Evolutionary conservation across 441 rosid genomes (phyloP), one percentile per base, ranked within the genome.

Genomic region (Capsella rubella): DNA sequence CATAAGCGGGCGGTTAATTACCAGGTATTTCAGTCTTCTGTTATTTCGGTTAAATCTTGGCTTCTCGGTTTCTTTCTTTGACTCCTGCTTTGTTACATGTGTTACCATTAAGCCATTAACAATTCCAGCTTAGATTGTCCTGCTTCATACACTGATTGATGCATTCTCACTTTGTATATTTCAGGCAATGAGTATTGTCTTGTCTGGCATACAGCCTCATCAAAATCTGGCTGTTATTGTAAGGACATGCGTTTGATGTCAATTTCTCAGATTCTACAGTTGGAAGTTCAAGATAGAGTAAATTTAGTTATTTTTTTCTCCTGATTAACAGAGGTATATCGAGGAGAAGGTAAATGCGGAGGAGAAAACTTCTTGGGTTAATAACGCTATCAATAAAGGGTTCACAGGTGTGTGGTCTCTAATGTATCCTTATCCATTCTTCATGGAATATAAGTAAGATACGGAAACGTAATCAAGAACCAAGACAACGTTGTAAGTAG

Each of bases 131-230:
- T 49, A 6, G 1, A 3, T 29, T 45, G 0, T 45, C 25, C 28
- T 63, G 42, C 16, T 64, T 64, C 2, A 0, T 11, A 29, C 28
- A 15, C 28, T 64, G 29, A 63, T 46, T 64, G 29, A 63, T 46
- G 2, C 35, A 6, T 12, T n/a, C 15, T 6, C 40, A 0, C 61
- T 52, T 29, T 35, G 31, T 50, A 3, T 16, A 8, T 69, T 75
- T 52, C 76, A 89, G 97, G 97, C 80, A 52, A 86, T 88, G 69
- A 94, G 79, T 67, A 82, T 87, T 74, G 88, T 93, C 69, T 85
- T 80, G 60, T 86, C 94, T 5, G 86, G 89, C 78, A 93, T 91
- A 76, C 97, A 93, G 69, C 92, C 98, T 64, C 83, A 85, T 74
- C 93, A 89, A 77, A 91, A 91, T 82, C 12, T 83, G 40, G 80